Conservation (phyloP, 2,329 filamentous ascomycete species). For the Colletotrichum ledebouriae region DNA sequence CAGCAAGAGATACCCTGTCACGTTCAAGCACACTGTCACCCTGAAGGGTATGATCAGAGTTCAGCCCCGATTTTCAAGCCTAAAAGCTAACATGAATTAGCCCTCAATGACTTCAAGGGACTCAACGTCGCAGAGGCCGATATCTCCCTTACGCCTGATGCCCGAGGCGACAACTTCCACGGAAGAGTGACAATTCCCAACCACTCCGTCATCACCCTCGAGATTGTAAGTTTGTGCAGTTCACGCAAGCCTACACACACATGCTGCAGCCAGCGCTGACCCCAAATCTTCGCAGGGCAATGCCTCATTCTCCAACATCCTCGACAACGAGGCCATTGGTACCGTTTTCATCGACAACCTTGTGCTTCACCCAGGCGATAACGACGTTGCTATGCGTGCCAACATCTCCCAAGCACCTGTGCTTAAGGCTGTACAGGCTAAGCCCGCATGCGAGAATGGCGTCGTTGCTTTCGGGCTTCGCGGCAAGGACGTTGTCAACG, state of each 20-base stretch:
- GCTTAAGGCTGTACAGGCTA: constrained; percentile 55
- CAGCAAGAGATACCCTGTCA: constrained; percentile 60
- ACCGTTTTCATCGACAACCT: constrained; percentile 70
- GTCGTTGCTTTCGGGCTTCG: constrained; percentile 68
- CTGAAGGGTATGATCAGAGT: constrained; percentile 54
- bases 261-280: constrained; percentile 3
- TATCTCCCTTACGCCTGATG: constrained; percentile 57
- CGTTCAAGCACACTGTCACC: constrained; percentile 68
- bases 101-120: constrained; percentile 69
- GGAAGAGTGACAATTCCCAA: constrained; percentile 74
- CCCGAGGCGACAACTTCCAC: constrained; percentile 70
- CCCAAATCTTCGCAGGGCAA: constrained; percentile 64
- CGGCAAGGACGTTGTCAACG: constrained; percentile 65
- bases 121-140: constrained; percentile 64
- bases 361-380: constrained; percentile 69
- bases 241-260: not conserved
- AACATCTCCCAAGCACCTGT: constrained; percentile 65
- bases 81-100: constrained; percentile 45
- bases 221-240: constrained; percentile 64
- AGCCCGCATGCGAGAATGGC: constrained; percentile 66
- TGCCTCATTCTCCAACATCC: constrained; percentile 70
- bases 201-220: constrained; percentile 72
- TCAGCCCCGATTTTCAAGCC: not conserved
- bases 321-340: constrained; percentile 66
- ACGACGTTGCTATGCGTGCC: constrained; percentile 67